Conservation (phyloP, 768 basidiomycete genomes). For the Calocybe gangraenosa region DNA sequence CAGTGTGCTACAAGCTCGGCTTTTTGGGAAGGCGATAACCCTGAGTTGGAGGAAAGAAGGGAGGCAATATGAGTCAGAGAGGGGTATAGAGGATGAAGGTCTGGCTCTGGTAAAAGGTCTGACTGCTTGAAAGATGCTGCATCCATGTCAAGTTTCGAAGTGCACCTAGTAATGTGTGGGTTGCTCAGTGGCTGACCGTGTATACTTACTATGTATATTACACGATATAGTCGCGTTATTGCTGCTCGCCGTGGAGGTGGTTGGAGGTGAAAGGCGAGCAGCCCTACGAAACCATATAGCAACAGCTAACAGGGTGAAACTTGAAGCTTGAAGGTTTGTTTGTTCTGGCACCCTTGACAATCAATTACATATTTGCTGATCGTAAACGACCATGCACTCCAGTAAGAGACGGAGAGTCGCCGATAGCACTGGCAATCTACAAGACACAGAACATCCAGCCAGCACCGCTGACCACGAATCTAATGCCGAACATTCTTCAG, state of each 20-base stretch:
- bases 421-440: constrained; percentile 25
- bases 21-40: constrained; percentile 65
- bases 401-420: constrained; percentile 50
- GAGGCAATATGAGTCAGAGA: constrained; percentile 56
- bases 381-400: too few relatives aligned
- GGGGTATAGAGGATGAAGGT: constrained; percentile 77
- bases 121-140: constrained; percentile 23
- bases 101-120: constrained; percentile 71
- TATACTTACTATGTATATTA: neutral
- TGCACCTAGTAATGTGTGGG: too few relatives aligned
- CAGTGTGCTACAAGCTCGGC: constrained; percentile 69
- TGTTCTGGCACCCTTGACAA: constrained; percentile 1
- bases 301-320: neutral
- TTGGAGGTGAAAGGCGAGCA: too few relatives aligned
- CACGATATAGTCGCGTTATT: neutral
- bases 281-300: too few relatives aligned
- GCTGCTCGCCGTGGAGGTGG: neutral
- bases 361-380: too few relatives aligned
- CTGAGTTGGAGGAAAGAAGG: constrained; percentile 63
- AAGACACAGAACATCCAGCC: constrained; percentile 15
- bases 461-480: constrained; percentile 17
- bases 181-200: neutral
- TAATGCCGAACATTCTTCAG: constrained; percentile 16
- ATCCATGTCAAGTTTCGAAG: neutral
- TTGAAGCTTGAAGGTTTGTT: neutral